Base-by-base conservation (phyloP, 371 early-diverging fungal genomes). In the Blastocladiella emersonii region DNA sequence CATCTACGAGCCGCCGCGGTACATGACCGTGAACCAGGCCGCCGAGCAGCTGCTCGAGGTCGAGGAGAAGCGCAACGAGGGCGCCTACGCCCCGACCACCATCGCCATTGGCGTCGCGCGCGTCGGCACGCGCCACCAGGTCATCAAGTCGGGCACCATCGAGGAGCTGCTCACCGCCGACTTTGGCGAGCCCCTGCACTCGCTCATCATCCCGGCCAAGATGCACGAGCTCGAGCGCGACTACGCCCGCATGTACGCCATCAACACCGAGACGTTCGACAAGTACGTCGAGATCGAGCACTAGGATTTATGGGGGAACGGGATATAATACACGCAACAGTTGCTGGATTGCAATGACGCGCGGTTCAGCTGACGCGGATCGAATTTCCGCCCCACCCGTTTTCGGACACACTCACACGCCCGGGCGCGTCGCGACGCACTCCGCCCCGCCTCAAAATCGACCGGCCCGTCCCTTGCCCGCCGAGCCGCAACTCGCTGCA, bases 181-280 rank as follows among this genome's bases (percentile, higher is more conserved):
- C 67, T 94, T 97, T 78, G 99, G 99, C 10, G 81, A 79, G 32
- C 99, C 99, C 43, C 76, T 99, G 66, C 99, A 99, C 76, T 96
- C 98, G 25, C 76, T 99, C 21, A 92, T 99, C 23, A 82, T 98
- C 57, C 93, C 98, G 21, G 83, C 78, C 41, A 80, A 84, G 66
- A 85, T 98, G 86, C 98, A 98, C 71, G 80, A 88, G 65, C 81
- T 96, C 74, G 99, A 98, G 79, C 87, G 89, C 55, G 94, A 98
- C 61, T 78, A 88, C 66, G 76, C 95, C 62, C 79, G 86, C 61
- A 79, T 77, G 56, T 87, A 76, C 73, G 91, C 91, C 12, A 74
- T 85, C 19, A 83, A 89, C 69, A 69, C 68, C 53, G 83, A 82
- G 27, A 72, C 76, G 8, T 87, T 94, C 64, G 81, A 90, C 67